A percentile compares a stretch with the other conserved stretches of the same genome.
Conservation (phyloP, 2,329 filamentous ascomycete genomes). For the Ophiostoma quercus region DNA sequence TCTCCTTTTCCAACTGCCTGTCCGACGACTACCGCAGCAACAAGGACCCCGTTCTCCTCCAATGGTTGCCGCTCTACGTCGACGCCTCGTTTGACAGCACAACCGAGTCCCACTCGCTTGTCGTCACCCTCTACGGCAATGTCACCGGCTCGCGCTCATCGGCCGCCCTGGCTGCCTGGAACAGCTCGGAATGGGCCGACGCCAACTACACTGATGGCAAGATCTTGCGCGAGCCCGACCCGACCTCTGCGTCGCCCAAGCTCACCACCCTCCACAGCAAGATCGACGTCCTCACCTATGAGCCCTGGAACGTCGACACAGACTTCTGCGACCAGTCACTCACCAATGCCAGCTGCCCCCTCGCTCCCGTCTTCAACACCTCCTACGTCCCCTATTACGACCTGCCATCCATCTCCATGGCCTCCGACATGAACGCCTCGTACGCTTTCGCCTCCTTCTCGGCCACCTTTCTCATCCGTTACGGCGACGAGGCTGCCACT, state of each 20-base stretch:
- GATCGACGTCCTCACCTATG: conserved; percentile 71
- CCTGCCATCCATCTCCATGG: conserved; percentile 68
- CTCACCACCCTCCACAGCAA: conserved; percentile 68
- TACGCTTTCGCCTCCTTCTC: conserved; percentile 83
- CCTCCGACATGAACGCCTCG: conserved; percentile 68
- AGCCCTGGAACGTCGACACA: conserved; percentile 52
- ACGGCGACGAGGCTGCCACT: conserved; percentile 60
- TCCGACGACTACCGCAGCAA: conserved; percentile 45
- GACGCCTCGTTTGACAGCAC: conserved; percentile 65
- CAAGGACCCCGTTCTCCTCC: conserved; percentile 55
- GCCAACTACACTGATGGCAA: conserved; percentile 62
- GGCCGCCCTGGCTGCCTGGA: conserved; percentile 54
- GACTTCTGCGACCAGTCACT: conserved; percentile 62
- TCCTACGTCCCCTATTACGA: conserved; percentile 34
- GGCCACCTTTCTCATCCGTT: conserved; percentile 66
- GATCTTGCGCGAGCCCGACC: conserved; percentile 60
- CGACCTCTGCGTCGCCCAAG: conserved; percentile 44
- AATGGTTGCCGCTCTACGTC: conserved; percentile 72
- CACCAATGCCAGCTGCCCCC: conserved; percentile 63
- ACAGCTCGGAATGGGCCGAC: conserved; percentile 59
- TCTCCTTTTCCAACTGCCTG: conserved; percentile 84
- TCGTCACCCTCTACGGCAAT: conserved; percentile 82
- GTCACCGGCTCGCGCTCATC: conserved; percentile 66
- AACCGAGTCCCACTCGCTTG: conserved; percentile 58
- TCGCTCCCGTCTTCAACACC: conserved; percentile 63